Percentiles rank a stretch among this genome's conserved stretches.
Evolutionary conservation across 2,329 filamentous ascomycete species (phyloP).

Genomic region (Colletotrichum sp.): DNA sequence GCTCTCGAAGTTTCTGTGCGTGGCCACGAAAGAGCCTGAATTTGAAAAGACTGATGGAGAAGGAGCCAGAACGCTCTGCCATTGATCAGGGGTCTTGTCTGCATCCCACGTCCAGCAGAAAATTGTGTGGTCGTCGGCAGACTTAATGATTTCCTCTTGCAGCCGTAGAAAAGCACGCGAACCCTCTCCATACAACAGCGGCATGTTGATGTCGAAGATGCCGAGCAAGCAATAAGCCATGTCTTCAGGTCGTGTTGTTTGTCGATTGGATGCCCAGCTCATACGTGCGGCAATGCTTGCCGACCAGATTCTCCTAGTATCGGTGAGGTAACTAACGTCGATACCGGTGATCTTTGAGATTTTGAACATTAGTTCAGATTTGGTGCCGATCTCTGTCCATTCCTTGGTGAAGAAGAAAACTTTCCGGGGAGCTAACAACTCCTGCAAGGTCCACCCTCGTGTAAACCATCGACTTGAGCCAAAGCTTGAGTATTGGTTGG

Average conservation of each 20-base stretch:
- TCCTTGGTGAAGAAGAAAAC: slow-evolving; percentile 32
- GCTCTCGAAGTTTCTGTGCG: neutral
- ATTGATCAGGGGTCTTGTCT: slow-evolving; percentile 6
- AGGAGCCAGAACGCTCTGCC: slow-evolving; percentile 4
- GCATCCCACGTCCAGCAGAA: slow-evolving; percentile 22
- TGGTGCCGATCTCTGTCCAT: slow-evolving; percentile 32
- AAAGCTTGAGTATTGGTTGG: neutral
- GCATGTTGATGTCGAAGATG: slow-evolving; percentile 32
- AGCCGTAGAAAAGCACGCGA: slow-evolving; percentile 25
- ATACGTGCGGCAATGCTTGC: slow-evolving; percentile 28
- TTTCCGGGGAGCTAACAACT: slow-evolving; percentile 58
- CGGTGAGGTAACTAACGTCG: neutral
- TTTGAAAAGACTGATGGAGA: slow-evolving; percentile 6
- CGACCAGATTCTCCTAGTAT: slow-evolving; percentile 8
- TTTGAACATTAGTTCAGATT: slow-evolving; percentile 16
- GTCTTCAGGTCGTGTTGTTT: slow-evolving; percentile 27
- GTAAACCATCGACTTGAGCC: slow-evolving; percentile 34
- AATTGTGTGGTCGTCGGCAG: neutral
- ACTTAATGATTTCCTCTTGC: slow-evolving; percentile 12
- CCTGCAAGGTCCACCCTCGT: slow-evolving; percentile 67
- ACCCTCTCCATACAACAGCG: slow-evolving; percentile 31
- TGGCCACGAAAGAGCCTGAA: neutral
- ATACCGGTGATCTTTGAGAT: slow-evolving; percentile 8
- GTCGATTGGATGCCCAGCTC: slow-evolving; percentile 29
- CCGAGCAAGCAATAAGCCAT: slow-evolving; percentile 31